phyloP scores from a whole-genome alignment of 2,329 filamentous ascomycete genomes.

The Ceratocystiopsis sp. region DNA sequence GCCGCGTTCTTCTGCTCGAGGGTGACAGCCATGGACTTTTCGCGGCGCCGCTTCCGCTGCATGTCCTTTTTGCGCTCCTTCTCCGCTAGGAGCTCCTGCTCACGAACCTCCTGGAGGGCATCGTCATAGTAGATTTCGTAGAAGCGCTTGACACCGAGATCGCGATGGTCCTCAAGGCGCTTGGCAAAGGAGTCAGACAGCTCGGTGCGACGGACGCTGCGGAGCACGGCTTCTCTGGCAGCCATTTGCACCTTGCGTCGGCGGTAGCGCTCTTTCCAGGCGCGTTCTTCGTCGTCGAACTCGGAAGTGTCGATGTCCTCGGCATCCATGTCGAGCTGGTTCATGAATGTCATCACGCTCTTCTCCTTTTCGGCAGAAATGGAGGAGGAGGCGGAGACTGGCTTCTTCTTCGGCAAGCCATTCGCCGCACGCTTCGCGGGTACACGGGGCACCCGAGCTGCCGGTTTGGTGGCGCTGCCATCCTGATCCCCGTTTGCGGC shows the following conservation, averaged over 20 bases:
- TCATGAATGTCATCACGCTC: constrained; percentile 51
- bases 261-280: constrained; percentile 37
- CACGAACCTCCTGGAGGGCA: constrained; percentile 72
- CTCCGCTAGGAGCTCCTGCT: constrained; percentile 79
- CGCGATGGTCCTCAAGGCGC: constrained; percentile 51
- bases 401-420: constrained; percentile 33
- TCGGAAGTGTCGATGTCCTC: constrained; percentile 24
- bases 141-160: constrained; percentile 59
- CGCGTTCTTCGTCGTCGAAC: constrained; percentile 24
- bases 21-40: constrained; percentile 89
- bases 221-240: constrained; percentile 38
- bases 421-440: constrained; percentile 43
- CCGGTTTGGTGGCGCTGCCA: constrained; percentile 20
- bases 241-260: constrained; percentile 57
- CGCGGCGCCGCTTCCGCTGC: constrained; percentile 88
- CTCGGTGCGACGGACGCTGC: constrained; percentile 44
- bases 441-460: constrained; percentile 25
- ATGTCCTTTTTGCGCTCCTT: constrained; percentile 99
- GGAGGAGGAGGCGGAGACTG: constrained; percentile 13
- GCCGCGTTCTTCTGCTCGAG: constrained; percentile 81
- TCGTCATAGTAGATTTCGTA: constrained; percentile 61
- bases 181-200: constrained; percentile 39
- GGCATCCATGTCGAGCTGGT: constrained; percentile 15
- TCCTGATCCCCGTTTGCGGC: too few species aligned
- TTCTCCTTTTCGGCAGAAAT: constrained; percentile 30